Evolutionary conservation across 225 moss, liverwort and hornwort genomes (phyloP).

Genomic region (Polytrichum commune): DNA sequence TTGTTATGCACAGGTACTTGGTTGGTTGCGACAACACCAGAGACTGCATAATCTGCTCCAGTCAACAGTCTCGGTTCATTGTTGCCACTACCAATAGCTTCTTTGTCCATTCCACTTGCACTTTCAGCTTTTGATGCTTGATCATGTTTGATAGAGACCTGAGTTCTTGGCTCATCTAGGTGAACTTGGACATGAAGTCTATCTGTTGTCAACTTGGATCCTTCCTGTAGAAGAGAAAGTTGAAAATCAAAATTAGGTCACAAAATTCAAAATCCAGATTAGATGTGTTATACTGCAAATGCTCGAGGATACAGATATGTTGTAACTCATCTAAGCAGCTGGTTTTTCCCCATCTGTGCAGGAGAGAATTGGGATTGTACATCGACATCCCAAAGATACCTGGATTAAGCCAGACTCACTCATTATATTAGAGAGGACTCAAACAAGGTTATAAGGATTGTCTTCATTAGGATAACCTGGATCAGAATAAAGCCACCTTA

Average conservation of each 20-base stretch:
- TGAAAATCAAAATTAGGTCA: neutral
- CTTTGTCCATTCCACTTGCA: conserved; percentile 1
- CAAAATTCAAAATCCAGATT: neutral
- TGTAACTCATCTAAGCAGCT: too few species aligned
- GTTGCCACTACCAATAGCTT: neutral
- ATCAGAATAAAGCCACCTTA: too few species aligned
- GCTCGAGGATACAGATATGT: too few species aligned
- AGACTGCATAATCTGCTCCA: neutral
- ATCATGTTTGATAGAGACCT: neutral
- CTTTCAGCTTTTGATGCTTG: neutral
- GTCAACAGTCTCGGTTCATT: neutral
- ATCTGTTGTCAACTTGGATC: neutral
- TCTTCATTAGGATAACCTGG: too few species aligned
- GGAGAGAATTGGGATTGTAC: neutral
- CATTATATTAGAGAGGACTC: too few species aligned
- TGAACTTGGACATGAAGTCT: neutral
- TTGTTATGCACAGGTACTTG: neutral
- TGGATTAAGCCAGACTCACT: neutral
- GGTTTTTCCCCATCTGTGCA: neutral
- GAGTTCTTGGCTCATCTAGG: neutral
- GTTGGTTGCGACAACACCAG: neutral
- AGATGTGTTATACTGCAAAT: neutral
- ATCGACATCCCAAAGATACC: neutral
- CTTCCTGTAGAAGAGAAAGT: neutral
- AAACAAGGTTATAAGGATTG: too few species aligned